Evolutionary conservation across 179 eudicot genomes (phyloP), one percentile per base, ranked within the genome.

Genomic region (Amaranthus tricolor): DNA sequence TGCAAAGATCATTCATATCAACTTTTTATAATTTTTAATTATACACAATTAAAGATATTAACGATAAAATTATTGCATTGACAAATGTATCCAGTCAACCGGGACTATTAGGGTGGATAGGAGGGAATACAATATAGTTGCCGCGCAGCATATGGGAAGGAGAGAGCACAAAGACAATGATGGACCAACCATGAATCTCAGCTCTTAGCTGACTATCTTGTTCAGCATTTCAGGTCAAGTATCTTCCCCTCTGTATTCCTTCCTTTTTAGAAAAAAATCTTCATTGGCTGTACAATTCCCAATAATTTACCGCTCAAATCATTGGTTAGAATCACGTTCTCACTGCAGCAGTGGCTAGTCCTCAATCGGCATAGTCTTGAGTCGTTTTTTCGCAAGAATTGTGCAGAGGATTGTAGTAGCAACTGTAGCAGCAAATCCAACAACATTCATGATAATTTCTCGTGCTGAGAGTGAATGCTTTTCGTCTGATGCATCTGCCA

Each of bases 401-500:
- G 97, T 92, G 62, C 95, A 85, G 52, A 88, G 57, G 47, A 90
- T 74, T 21, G 97, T 90, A 7, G 92, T 83, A 14, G 84, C 82
- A 49, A 86, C 84, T 1, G 95, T 84, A 45, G 81, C 85, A 75
- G 85, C 83, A 76, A 94, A 94, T 20, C 97, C 97, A 62, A 85
- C 61, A 45, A 90, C 86, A 52, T 90, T 90, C 70, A 86, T 75
- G 16, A 86, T 81, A 54, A 94, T 90, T 73, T 94, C 88, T 61
- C 86, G 78, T 52, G 85, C 88, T 47, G 97, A 83, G 15, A 94
- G 86, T 43, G 85, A 62, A 48, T 66, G 91, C 16, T 63, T 86
- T 58, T 83, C 82, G 45, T 83, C 85, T 53, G 98, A 92, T 71
- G 97, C 98, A 69, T 89, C 88, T 17, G 97, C 97, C 67, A 92